phyloP scores from a whole-genome alignment of 192 early-diverging fungal genomes.

The Coemansia guatemalensis region DNA sequence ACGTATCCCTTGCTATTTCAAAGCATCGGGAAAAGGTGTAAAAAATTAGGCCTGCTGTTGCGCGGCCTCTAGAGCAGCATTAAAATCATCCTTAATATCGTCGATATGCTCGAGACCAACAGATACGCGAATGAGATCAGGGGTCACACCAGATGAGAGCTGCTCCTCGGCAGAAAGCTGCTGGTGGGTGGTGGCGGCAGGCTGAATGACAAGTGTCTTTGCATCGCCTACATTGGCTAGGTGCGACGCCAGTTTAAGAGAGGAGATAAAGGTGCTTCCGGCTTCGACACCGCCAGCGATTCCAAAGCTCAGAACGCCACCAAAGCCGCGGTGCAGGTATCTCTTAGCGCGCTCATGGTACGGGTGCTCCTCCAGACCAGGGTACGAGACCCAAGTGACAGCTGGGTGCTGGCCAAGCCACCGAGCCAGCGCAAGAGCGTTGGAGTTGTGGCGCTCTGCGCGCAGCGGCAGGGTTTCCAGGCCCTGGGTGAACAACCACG shows the following conservation, averaged over 20 bases:
- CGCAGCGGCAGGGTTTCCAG: slow-evolving; percentile 89
- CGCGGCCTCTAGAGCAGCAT: slow-evolving; percentile 50
- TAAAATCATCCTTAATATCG: slow-evolving; percentile 68
- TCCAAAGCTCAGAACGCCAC: slow-evolving; percentile 82
- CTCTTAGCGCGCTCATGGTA: slow-evolving; percentile 78
- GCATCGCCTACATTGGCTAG: slow-evolving; percentile 95
- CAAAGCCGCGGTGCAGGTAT: slow-evolving; percentile 82
- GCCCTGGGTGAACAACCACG: slow-evolving; percentile 86
- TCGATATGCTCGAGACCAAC: slow-evolving; percentile 84
- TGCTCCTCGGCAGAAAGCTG: slow-evolving; percentile 85
- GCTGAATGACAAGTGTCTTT: slow-evolving; percentile 84
- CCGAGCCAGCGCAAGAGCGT: slow-evolving; percentile 73
- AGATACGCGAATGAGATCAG: slow-evolving; percentile 79
- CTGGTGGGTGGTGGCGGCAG: slow-evolving; percentile 83
- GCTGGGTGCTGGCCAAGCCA: slow-evolving; percentile 74
- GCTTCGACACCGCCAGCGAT: slow-evolving; percentile 58
- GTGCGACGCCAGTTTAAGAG: slow-evolving; percentile 80
- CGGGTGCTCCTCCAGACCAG: slow-evolving; percentile 77
- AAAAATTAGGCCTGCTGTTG: slow-evolving; percentile 4
- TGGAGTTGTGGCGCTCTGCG: slow-evolving; percentile 81
- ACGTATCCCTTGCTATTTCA: not conserved
- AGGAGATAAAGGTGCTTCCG: slow-evolving; percentile 71
- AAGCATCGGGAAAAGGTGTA: not conserved
- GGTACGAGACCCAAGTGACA: slow-evolving; percentile 87
- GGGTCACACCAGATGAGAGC: slow-evolving; percentile 68